These are phyloP conservation scores for Jamesozyma jinghongensis DNA, from an alignment of 805 yeast species.

Conservation along the genomic window DNA sequence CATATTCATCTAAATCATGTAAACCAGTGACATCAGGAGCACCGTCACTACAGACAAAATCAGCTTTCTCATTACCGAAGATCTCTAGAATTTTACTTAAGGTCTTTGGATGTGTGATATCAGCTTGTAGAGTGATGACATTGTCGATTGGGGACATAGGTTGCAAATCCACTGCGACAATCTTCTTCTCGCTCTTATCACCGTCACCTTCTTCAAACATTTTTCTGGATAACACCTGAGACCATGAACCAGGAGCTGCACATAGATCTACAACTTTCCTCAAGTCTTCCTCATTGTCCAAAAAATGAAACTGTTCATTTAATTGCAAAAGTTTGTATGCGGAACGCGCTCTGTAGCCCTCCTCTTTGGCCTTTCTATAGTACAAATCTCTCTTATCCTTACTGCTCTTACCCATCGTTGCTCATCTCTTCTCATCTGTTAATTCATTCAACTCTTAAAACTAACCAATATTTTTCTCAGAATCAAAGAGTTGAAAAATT, in stretches of 20 bases:
- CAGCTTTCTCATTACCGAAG: slow-evolving; percentile 90
- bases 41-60: slow-evolving; percentile 93
- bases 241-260: slow-evolving; percentile 99
- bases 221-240: slow-evolving; percentile 79
- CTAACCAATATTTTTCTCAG: not conserved
- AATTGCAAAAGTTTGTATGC: slow-evolving; percentile 90
- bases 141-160: slow-evolving; percentile 96
- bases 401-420: slow-evolving; percentile 80
- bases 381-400: slow-evolving; percentile 91
- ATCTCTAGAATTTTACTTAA: slow-evolving; percentile 61
- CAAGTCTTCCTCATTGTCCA: slow-evolving; percentile 48
- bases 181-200: slow-evolving; percentile 42
- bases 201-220: slow-evolving; percentile 36
- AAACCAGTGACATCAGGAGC: slow-evolving; percentile 98
- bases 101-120: slow-evolving; percentile 93
- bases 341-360: slow-evolving; percentile 95
- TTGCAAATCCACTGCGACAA: slow-evolving; percentile 91
- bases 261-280: slow-evolving; percentile 88
- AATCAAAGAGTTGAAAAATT: slow-evolving; percentile 1
- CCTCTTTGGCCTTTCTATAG: slow-evolving; percentile 91
- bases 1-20: slow-evolving; percentile 93
- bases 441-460: not conserved
- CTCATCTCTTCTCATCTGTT: not conserved
- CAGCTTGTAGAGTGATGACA: slow-evolving; percentile 88
- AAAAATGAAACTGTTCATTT: slow-evolving; percentile 79